A percentile compares a stretch with the other conserved stretches of the same genome.
Evolutionary conservation across 257 asterid species (phyloP).

Genomic region (Przewalskia tangutica): DNA sequence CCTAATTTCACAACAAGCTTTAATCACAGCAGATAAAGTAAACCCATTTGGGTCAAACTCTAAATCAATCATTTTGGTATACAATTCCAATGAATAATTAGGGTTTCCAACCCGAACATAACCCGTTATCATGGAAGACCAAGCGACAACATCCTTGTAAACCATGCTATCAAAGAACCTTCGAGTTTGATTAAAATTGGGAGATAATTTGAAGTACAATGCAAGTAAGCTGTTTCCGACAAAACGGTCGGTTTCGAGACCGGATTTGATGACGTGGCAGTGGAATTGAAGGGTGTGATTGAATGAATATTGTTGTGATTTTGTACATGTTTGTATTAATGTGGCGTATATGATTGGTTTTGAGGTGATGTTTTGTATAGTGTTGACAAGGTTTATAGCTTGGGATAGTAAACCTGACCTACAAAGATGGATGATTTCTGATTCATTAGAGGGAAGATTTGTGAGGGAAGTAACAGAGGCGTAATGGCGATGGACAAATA

Average conservation of each 20-base stretch:
- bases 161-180: conserved; percentile 43
- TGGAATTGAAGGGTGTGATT: conserved; percentile 65
- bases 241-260: conserved; percentile 55
- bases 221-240: conserved; percentile 72
- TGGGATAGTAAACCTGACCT: conserved; percentile 31
- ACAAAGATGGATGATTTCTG: conserved; percentile 45
- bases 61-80: conserved; percentile 38
- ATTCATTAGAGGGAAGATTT: conserved; percentile 5
- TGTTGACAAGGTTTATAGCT: conserved; percentile 31
- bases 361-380: conserved; percentile 5
- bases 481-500: conserved; percentile 11
- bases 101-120: conserved; percentile 48
- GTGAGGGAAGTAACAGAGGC: conserved; percentile 2
- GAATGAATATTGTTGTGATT: conserved; percentile 18
- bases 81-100: conserved; percentile 28
- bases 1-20: conserved; percentile 52
- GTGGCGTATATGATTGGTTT: conserved; percentile 48
- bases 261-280: conserved; percentile 51
- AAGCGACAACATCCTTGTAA: conserved; percentile 67
- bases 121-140: conserved; percentile 84
- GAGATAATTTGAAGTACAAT: conserved; percentile 46
- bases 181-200: conserved; percentile 28
- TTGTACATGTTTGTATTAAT: conserved; percentile 45
- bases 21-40: conserved; percentile 58
- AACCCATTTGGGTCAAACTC: conserved; percentile 51